Percentiles rank a stretch among this genome's conserved stretches.
phyloP scores from a whole-genome alignment of 1,139 yeast species.

The Meyerozyma smithsonii region DNA sequence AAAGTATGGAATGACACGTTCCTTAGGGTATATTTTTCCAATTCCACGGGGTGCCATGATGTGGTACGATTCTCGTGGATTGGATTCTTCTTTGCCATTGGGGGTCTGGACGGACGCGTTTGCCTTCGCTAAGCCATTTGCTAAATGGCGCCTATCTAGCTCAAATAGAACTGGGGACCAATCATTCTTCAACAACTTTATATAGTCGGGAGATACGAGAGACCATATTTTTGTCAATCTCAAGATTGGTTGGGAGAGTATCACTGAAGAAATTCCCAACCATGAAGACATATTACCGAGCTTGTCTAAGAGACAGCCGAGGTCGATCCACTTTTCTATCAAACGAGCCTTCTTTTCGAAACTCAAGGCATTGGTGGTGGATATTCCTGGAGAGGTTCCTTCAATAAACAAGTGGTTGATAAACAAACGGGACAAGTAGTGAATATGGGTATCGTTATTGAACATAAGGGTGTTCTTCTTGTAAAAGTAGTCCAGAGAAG shows the following conservation, averaged over 20 bases:
- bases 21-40: constrained; percentile 72
- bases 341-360: constrained; percentile 57
- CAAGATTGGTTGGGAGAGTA: constrained; percentile 79
- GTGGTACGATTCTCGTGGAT: constrained; percentile 51
- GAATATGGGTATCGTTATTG: constrained; percentile 63
- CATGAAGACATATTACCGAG: constrained; percentile 94
- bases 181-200: constrained; percentile 66
- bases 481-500: constrained; percentile 28
- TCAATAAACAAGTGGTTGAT: constrained; percentile 67
- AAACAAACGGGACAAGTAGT: constrained; percentile 69
- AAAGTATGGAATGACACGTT: constrained; percentile 81
- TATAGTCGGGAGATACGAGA: constrained; percentile 54
- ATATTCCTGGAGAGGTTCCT: constrained; percentile 3
- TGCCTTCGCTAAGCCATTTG: constrained; percentile 20
- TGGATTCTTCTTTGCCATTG: constrained; percentile 8
- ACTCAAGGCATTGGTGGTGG: constrained; percentile 10
- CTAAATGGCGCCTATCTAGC: constrained; percentile 68
- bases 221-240: constrained; percentile 77
- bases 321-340: constrained; percentile 78
- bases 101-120: constrained; percentile 13
- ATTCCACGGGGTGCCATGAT: constrained; percentile 87
- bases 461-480: constrained; percentile 53
- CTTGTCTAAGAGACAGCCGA: constrained; percentile 74
- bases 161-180: constrained; percentile 96
- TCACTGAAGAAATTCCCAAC: constrained; percentile 82